These are phyloP conservation scores for Saccharomycopsis babjevae DNA, from an alignment of 805 yeast genomes.

Conservation along the genomic window DNA sequence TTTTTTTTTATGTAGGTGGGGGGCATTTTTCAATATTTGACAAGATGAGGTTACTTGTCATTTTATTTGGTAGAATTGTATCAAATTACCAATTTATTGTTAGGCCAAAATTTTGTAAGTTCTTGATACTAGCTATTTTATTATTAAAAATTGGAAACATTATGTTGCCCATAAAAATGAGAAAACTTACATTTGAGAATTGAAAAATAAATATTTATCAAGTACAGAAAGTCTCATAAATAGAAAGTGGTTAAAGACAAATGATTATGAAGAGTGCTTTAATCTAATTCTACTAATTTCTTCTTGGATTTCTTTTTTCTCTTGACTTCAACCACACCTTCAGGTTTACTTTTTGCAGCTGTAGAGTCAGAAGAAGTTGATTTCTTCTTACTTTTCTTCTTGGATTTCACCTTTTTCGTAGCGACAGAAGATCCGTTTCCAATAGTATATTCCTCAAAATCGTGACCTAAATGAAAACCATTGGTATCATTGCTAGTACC, in stretches of 20 bases:
- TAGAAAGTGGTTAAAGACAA: not conserved
- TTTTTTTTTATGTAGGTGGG: not conserved
- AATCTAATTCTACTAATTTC: slow-evolving; percentile 5
- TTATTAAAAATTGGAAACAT: no score
- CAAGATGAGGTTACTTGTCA: not conserved
- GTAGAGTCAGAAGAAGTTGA: not conserved
- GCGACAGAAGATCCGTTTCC: not conserved
- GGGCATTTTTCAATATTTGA: not conserved
- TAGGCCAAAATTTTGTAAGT: no score
- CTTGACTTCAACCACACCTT: slow-evolving; percentile 6
- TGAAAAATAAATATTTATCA: no score
- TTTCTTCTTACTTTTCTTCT: slow-evolving; percentile 12
- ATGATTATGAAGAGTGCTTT: not conserved
- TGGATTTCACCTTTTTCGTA: slow-evolving; percentile 3
- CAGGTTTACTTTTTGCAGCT: slow-evolving; percentile 3
- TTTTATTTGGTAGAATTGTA: not conserved
- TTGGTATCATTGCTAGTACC: not conserved
- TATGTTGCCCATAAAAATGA: no score
- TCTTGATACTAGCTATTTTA: no score
- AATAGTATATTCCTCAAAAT: not conserved
- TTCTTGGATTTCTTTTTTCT: slow-evolving; percentile 7
- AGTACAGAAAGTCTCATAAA: no score
- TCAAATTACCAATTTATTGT: not conserved
- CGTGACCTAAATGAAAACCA: not conserved
- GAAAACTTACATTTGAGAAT: no score